Evolutionary conservation across 345 rosid genomes (phyloP), one percentile per base, ranked within the genome.

Genomic region (Syzygium oleosum): DNA sequence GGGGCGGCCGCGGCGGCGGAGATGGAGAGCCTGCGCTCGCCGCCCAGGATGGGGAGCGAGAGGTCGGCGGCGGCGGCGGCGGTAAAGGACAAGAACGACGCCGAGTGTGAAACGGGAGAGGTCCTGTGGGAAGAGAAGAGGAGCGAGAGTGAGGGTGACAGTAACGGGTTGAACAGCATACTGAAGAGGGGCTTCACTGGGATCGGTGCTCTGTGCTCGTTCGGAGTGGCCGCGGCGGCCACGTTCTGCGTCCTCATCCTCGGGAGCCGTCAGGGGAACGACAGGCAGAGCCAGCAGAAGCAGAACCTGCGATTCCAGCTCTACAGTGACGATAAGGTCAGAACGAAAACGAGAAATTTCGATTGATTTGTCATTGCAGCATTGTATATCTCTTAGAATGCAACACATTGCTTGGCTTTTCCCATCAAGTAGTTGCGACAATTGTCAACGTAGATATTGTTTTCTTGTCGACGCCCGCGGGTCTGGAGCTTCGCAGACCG

Each of bases 161-260:
- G 79, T 53, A 55, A 58, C 46, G 90, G 91, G 25, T 95, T 94
- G 46, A 54, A 93, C 91, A 95, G 95, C 83, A 25, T 97, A 3
- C 94, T 98, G 99, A 98, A 95, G 90, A 89, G 92, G 96, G 92
- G 99, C 89, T 89, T 95, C 58, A 92, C 90, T 56, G 98, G 99
- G 83, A 92, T 98, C 87, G 98, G 99, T 86, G 96, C 99, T 2
- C 92, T 98, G 54, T 98, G 99, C 89, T 94, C 99, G 4, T 94
- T 98, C 38, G 98, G 99, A 53, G 93, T 94, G 85, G 99, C 98
- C 84, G 99, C 99, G 84, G 99, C 99, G 58, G 99, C 98, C 49
- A 94, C 98, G 49, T 88, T 95, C 16, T 95, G 96, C 86, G 90
- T 95, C 85, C 88, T 96, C 89, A 87, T 97, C 25, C 88, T 96